Evolutionary conservation across 176 grass and related monocot species (phyloP), one percentile per base, ranked within the genome.

Genomic region (Microstegium vimineum): DNA sequence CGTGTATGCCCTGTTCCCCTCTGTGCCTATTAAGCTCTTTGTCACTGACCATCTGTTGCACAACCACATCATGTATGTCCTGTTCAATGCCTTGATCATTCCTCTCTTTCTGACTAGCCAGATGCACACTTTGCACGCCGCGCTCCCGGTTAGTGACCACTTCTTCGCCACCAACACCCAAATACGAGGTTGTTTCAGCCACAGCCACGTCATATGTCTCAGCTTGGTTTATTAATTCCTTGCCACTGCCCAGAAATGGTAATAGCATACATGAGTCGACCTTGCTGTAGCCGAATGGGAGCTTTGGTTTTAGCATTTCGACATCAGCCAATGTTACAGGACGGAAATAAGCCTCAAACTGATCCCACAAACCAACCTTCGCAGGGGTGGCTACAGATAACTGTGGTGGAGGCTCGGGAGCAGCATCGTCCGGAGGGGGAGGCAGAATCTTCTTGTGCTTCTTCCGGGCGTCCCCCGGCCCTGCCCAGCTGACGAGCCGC

Each of bases 341-440:
- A 40, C 97, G 77, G 51, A 99, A 99, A 74, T 90, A 99, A 18
- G 83, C 77, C 86, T 99, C 97, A 36, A 90, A 94, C 73, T 96
- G 89, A 36, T 92, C 91, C 97, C 97, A 99, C 36, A 91, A 75
- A 68, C 70, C 82, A 54, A 76, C 59, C 49, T 91, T 84, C 27
- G 85, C 67, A 37, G 84, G 41, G 34, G 80, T 60, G 56, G 61
- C 65, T 0, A 42, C 47, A 25, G 85, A 22, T 4, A 79, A 77
- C 73, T 90, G 83, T 34, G 61, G 79, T 42, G 41, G 76, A 37
- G 72, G 79, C 84, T 86, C 86, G n/a, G 26, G 78, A 51, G 71
- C 70, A 65, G 76, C 87, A 52, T 69, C 81, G 26, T 81, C 87
- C 5, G 81, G 78, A 17, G 54, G 75, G 10, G 78, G 78, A 10